Evolutionary conservation across 768 basidiomycete genomes (phyloP), one percentile per base, ranked within the genome.

Genomic region (Phlebiopsis gigantea): DNA sequence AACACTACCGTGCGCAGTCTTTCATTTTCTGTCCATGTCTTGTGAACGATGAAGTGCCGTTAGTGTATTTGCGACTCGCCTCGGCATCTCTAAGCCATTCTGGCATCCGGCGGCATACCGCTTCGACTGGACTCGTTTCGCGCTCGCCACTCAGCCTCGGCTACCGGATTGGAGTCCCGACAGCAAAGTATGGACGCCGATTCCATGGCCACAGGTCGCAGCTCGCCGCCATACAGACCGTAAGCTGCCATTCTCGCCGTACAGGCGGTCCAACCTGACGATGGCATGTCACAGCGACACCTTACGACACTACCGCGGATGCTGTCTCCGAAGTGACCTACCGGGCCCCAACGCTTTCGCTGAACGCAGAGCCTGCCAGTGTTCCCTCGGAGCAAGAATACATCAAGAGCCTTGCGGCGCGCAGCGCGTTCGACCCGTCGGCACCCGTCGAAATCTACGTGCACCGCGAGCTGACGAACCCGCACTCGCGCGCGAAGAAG

Each of bases 401-500:
- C 65, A 83, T 87, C 62, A 82, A 80, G 56, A 77, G 79, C 24
- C 62, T 77, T 28, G 68, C 68, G 43, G 77, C 77, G 53, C 73
- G 76, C 10, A 65, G 65, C n/a, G 65, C 77, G 26, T 79, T 78
- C 60, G 77, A 83, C 28, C 75, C 77, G 10, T 69, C 76, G 14
- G 72, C 75, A 9, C 87, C 88, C 12, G 76, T 89, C 57, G 91
- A 93, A 66, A 65, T 79, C 22, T 81, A 82, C 65, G 71, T 93
- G 56, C 66, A 73, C 45, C 79, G 79, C 59, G 91, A 93, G 65
- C 80, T 93, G 39, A 77, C 88, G 25, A 91, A 92, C 68, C 90
- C 90, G 24, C 86, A 91, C 65, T 83, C 87, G 12, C 84, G 88
- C 19, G 87, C 90, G 8, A 91, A 89, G 76, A 91, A 88, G 68